A percentile compares a stretch with the other conserved stretches of the same genome.
These are phyloP conservation scores for Gnomoniopsis sp. DNA, from an alignment of 2,329 filamentous ascomycete species.

Conservation along the genomic window DNA sequence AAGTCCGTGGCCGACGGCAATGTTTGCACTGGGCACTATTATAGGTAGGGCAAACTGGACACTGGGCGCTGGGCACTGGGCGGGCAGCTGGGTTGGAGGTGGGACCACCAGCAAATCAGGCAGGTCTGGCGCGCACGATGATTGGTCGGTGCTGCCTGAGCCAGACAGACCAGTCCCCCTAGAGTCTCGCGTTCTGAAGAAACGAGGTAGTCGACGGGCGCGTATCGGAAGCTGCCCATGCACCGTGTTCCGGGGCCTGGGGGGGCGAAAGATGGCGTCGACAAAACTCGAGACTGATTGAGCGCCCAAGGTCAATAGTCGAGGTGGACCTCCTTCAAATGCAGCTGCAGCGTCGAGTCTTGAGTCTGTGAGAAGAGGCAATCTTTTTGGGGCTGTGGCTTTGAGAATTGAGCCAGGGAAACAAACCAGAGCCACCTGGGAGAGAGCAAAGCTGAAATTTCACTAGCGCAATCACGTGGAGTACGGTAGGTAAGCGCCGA, in stretches of 20 bases:
- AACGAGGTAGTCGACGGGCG: neutral
- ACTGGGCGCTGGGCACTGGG: too few species aligned
- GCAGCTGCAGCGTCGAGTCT: too few species aligned
- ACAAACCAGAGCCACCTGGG: neutral
- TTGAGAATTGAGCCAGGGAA: neutral
- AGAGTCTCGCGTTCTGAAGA: neutral
- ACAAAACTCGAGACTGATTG: neutral
- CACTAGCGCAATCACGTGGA: neutral
- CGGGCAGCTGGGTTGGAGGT: constrained; percentile 1
- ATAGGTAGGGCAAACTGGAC: neutral
- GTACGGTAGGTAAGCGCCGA: neutral
- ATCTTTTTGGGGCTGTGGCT: neutral
- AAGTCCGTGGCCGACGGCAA: too few species aligned
- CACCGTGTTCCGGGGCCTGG: neutral
- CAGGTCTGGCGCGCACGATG: constrained; percentile 8
- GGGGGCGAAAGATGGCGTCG: neutral
- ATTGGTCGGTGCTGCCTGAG: constrained; percentile 15
- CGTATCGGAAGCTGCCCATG: neutral
- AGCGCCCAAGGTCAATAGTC: too few species aligned
- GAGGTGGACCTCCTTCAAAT: too few species aligned
- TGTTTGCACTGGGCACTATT: constrained; percentile 9
- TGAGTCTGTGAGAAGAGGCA: too few species aligned
- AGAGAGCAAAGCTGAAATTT: neutral
- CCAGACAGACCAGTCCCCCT: constrained; percentile 4
- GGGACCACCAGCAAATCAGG: constrained; percentile 9